Conservation (phyloP, 1,139 yeast species). For the Cylindricascospora bacillispora region DNA sequence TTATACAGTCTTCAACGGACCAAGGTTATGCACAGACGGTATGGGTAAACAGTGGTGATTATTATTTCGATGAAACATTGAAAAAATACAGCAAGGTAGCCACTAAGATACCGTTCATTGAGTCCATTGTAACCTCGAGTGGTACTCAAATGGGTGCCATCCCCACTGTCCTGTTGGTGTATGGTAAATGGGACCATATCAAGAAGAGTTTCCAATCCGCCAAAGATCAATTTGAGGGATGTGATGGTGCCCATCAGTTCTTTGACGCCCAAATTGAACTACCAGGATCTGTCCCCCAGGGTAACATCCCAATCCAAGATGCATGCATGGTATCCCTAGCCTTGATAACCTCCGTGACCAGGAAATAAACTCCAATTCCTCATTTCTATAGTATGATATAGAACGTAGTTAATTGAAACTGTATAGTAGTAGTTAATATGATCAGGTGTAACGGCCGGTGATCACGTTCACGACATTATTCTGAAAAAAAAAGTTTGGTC, state of each 20-base stretch:
- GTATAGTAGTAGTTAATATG: too few relatives aligned
- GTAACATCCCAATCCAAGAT: conserved; percentile 30
- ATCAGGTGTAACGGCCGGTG: too few relatives aligned
- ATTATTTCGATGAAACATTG: conserved; percentile 29
- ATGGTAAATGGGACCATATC: conserved; percentile 53
- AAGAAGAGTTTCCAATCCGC: conserved; percentile 38
- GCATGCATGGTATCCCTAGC: conserved; percentile 39
- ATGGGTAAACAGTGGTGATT: conserved; percentile 48
- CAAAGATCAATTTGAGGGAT: conserved; percentile 38
- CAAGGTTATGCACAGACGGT: conserved; percentile 51
- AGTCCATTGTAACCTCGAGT: conserved; percentile 9
- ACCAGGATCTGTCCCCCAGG: conserved; percentile 40
- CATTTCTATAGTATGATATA: too few relatives aligned
- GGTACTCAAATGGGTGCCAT: background rate
- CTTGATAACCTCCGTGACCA: conserved; percentile 5
- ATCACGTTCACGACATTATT: too few relatives aligned
- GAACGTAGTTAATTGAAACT: too few relatives aligned
- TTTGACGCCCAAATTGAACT: conserved; percentile 53
- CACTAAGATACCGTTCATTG: conserved; percentile 14
- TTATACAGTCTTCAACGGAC: conserved; percentile 53
- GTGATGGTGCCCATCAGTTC: conserved; percentile 43
- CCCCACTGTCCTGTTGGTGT: conserved; percentile 38
- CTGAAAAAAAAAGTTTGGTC: too few relatives aligned
- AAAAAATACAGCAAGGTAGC: conserved; percentile 14
- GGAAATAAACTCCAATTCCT: too few relatives aligned